Conservation (phyloP, 2,329 filamentous ascomycete species). For the Sporothrix pseudoabietina region DNA sequence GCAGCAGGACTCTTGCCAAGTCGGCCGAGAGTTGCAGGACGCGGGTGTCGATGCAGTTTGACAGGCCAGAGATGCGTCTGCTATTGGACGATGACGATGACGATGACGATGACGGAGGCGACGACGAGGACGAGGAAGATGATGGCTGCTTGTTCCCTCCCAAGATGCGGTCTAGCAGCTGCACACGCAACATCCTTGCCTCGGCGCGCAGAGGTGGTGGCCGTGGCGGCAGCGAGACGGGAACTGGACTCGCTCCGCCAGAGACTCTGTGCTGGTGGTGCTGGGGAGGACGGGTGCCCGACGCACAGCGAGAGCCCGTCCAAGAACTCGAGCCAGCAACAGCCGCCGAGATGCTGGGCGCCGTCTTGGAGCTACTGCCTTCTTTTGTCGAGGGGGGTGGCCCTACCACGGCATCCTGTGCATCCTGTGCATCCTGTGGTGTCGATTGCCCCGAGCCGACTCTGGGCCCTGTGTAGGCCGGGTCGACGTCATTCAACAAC, state of each 20-base stretch:
- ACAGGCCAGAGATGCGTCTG: background rate
- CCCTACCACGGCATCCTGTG: no score
- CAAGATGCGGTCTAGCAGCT: slow-evolving; percentile 1
- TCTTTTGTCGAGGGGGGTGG: no score
- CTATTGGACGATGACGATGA: background rate
- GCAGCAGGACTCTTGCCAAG: background rate
- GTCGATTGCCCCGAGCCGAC: background rate
- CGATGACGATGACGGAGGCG: background rate
- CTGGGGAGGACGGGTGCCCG: no score
- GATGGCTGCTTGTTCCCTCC: background rate
- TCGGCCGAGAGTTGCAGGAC: background rate
- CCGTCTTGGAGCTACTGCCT: background rate
- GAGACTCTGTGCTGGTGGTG: background rate
- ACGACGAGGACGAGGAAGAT: background rate
- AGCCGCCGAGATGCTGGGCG: background rate
- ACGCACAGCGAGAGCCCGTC: no score
- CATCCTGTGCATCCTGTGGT: no score
- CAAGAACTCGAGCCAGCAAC: no score
- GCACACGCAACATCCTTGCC: background rate
- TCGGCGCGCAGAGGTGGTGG: background rate
- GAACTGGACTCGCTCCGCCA: background rate
- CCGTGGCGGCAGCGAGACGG: background rate
- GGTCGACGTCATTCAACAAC: background rate
- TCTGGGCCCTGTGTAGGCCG: background rate
- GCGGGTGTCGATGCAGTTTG: slow-evolving; percentile 7